Evolutionary conservation across 768 basidiomycete species (phyloP).

Genomic region (Podaxis sp.): DNA sequence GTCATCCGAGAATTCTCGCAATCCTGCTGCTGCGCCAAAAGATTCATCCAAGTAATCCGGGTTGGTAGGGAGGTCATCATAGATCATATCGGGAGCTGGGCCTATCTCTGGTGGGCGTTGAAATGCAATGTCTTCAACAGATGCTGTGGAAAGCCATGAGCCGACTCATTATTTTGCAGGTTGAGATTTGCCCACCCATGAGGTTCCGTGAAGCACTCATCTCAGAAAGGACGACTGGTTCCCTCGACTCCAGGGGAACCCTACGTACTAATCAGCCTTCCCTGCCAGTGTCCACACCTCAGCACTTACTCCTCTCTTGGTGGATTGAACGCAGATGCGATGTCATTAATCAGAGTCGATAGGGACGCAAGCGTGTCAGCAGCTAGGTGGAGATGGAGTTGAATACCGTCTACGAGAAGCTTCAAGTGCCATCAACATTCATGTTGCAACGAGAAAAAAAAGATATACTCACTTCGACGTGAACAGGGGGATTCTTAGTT

Average conservation of each 20-base stretch:
- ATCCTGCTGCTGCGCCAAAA: slow-evolving; percentile 74
- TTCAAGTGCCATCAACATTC: slow-evolving; percentile 22
- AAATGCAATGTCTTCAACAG: slow-evolving; percentile 85
- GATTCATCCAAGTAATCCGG: slow-evolving; percentile 83
- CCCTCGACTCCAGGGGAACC: slow-evolving; percentile 22
- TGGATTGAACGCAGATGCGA: slow-evolving; percentile 42
- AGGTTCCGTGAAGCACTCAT: slow-evolving; percentile 21
- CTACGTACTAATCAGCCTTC: slow-evolving; percentile 18
- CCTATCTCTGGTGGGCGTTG: slow-evolving; percentile 71
- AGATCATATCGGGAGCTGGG: slow-evolving; percentile 81
- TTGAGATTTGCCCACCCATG: slow-evolving; percentile 32
- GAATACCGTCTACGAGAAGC: slow-evolving; percentile 55
- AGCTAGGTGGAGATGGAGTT: slow-evolving; percentile 65
- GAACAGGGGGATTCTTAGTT: slow-evolving; percentile 25
- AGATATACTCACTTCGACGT: slow-evolving; percentile 17
- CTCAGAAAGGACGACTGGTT: slow-evolving; percentile 25
- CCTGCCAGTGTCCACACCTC: not conserved
- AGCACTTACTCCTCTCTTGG: slow-evolving; percentile 27
- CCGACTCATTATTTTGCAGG: not conserved
- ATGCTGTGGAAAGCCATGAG: slow-evolving; percentile 39
- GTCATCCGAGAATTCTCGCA: slow-evolving; percentile 70
- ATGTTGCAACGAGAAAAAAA: not conserved
- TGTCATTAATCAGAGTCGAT: slow-evolving; percentile 50
- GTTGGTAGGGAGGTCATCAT: slow-evolving; percentile 89
- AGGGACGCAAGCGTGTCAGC: slow-evolving; percentile 73